Percentiles rank a stretch among this genome's conserved stretches.
Conservation (phyloP, 176 grass and related monocot genomes). For the Raddia distichophylla region DNA sequence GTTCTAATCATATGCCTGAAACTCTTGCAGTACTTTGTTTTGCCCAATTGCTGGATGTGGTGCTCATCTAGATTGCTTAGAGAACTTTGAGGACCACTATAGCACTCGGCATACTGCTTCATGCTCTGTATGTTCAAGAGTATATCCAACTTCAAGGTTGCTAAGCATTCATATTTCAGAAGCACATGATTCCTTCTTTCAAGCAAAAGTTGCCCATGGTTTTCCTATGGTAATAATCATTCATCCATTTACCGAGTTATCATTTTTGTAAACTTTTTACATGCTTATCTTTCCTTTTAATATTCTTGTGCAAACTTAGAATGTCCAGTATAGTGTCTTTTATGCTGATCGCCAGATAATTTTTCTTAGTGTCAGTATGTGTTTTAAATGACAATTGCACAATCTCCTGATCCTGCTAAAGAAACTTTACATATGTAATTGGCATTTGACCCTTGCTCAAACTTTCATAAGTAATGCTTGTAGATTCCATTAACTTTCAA, state of each 20-base stretch:
- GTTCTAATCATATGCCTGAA: slow-evolving; percentile 33
- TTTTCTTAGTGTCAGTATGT: neutral
- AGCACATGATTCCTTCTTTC: slow-evolving; percentile 92
- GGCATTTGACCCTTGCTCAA: neutral
- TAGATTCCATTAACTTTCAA: neutral
- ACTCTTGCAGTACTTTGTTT: slow-evolving; percentile 55
- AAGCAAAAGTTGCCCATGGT: slow-evolving; percentile 88
- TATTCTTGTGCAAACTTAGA: too few species aligned
- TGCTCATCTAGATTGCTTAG: slow-evolving; percentile 65
- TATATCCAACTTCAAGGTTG: slow-evolving; percentile 82
- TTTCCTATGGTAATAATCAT: slow-evolving; percentile 83
- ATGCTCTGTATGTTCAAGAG: slow-evolving; percentile 82
- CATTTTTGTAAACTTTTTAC: slow-evolving; percentile 8
- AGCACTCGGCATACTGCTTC: slow-evolving; percentile 80
- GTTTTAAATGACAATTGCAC: neutral
- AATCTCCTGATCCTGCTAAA: neutral
- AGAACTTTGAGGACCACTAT: slow-evolving; percentile 93
- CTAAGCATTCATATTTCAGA: slow-evolving; percentile 93
- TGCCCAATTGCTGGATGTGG: slow-evolving; percentile 92
- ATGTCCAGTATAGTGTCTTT: too few species aligned
- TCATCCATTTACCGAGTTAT: neutral
- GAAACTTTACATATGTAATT: neutral
- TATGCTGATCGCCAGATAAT: neutral
- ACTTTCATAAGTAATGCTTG: neutral
- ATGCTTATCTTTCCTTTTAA: neutral